Evolutionary conservation across 495 filamentous ascomycete species (phyloP).

Genomic region (Penicillium robsamsonii): DNA sequence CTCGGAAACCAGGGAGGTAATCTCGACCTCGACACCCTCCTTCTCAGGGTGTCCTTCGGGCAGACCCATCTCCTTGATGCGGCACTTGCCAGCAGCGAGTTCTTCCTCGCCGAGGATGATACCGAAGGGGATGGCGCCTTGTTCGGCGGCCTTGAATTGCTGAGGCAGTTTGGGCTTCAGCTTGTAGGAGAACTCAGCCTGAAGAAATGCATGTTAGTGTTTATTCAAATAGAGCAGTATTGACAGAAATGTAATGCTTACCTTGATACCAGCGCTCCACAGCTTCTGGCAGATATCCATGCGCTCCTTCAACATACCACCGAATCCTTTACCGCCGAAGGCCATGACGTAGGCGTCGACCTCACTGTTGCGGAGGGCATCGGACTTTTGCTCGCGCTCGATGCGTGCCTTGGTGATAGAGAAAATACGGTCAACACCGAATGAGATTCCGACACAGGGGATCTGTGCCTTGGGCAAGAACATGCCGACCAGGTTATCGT

Average conservation of each 20-base stretch:
- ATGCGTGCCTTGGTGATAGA: constrained; percentile 80
- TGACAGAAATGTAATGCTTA: constrained; percentile 23
- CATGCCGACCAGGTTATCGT: constrained; percentile 93
- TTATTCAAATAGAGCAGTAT: not conserved
- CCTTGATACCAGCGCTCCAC: constrained; percentile 80
- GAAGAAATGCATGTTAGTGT: constrained; percentile 9
- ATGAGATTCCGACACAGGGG: constrained; percentile 91
- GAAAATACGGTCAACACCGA: constrained; percentile 94
- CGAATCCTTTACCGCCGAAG: constrained; percentile 85
- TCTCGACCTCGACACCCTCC: constrained; percentile 70
- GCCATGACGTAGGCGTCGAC: constrained; percentile 91
- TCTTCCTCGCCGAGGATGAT: constrained; percentile 83
- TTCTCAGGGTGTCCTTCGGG: constrained; percentile 80
- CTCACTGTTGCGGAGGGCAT: constrained; percentile 62
- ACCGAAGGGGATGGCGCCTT: constrained; percentile 66
- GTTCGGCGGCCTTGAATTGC: constrained; percentile 80
- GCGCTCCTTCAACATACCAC: constrained; percentile 73
- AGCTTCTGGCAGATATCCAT: constrained; percentile 70
- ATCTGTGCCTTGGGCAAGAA: constrained; percentile 80
- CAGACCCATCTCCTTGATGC: constrained; percentile 82
- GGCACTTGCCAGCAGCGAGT: constrained; percentile 68
- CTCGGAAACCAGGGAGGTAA: constrained; percentile 60
- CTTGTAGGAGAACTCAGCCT: constrained; percentile 78
- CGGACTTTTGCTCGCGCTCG: constrained; percentile 53
- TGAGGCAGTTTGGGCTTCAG: constrained; percentile 72